Conservation (phyloP, 176 grass and related monocot genomes). For the Stipa capillata region DNA sequence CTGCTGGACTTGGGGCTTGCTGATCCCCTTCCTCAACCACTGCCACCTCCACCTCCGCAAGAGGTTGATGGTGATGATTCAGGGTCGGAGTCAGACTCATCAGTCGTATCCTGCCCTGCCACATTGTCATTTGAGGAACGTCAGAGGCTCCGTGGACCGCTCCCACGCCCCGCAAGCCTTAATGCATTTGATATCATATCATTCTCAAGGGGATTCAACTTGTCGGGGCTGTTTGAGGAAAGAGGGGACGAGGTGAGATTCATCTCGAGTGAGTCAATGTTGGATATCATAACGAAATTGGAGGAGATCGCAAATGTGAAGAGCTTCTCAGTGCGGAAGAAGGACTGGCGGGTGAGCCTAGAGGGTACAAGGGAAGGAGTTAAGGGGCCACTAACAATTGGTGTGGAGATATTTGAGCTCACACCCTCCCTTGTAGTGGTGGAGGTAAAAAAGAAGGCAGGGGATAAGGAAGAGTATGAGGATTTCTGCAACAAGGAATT, state of each 20-base stretch:
- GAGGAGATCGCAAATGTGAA: constrained; percentile 91
- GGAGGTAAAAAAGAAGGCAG: constrained; percentile 93
- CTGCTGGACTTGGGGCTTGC: neutral
- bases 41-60: neutral
- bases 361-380: constrained; percentile 89
- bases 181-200: constrained; percentile 99
- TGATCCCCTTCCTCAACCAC: constrained; percentile 18
- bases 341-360: constrained; percentile 81
- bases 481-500: constrained; percentile 84
- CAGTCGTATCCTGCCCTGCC: constrained; percentile 67
- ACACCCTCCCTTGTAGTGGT: constrained; percentile 85
- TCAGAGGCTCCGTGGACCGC: constrained; percentile 17
- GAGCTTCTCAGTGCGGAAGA: constrained; percentile 66
- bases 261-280: constrained; percentile 53
- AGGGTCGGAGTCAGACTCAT: constrained; percentile 82
- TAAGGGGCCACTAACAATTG: constrained; percentile 91
- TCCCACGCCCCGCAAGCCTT: constrained; percentile 78
- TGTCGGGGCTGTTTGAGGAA: constrained; percentile 92
- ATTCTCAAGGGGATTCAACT: constrained; percentile 82
- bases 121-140: constrained; percentile 47
- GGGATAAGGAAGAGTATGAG: constrained; percentile 79
- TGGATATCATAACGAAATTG: constrained; percentile 57
- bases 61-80: constrained; percentile 52
- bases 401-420: constrained; percentile 76
- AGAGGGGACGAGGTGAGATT: constrained; percentile 72